Conservation (phyloP, 192 early-diverging fungal species). For the Chytriomyces sp. region DNA sequence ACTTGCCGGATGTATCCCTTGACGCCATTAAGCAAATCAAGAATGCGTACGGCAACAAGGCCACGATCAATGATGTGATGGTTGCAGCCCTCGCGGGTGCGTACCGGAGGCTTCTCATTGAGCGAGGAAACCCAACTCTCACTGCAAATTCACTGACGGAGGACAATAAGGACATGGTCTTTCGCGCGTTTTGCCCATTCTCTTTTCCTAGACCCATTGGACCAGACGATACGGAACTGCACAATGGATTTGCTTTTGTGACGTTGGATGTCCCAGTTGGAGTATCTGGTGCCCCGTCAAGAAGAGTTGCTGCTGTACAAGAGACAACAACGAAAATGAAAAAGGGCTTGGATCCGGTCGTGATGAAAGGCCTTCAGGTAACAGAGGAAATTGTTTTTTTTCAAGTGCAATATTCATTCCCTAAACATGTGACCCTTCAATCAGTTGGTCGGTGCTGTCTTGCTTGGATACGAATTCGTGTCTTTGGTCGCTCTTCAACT, state of each 20-base stretch:
- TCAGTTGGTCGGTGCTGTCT: not conserved
- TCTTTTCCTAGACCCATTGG: not conserved
- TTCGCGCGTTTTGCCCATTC: conserved; percentile 2
- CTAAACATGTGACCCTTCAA: not conserved
- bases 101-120: conserved; percentile 4
- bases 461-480: conserved; percentile 6
- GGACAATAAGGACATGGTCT: not conserved
- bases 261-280: conserved; percentile 11
- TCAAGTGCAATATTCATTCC: not conserved
- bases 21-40: conserved; percentile 26
- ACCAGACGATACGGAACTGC: conserved; percentile 2
- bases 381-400: not conserved
- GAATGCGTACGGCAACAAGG: not conserved
- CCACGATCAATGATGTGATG: conserved; percentile 29
- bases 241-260: conserved; percentile 21
- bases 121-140: not conserved
- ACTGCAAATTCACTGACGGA: not conserved
- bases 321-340: not conserved
- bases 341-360: not conserved
- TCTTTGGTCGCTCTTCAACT: not conserved
- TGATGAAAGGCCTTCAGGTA: not conserved
- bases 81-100: conserved; percentile 27
- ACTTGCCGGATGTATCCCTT: conserved; percentile 15
- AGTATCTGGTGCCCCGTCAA: conserved; percentile 3
- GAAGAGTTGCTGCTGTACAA: not conserved